Conservation (phyloP, 2,329 filamentous ascomycete species). For the Fusarium oligoseptatum region DNA sequence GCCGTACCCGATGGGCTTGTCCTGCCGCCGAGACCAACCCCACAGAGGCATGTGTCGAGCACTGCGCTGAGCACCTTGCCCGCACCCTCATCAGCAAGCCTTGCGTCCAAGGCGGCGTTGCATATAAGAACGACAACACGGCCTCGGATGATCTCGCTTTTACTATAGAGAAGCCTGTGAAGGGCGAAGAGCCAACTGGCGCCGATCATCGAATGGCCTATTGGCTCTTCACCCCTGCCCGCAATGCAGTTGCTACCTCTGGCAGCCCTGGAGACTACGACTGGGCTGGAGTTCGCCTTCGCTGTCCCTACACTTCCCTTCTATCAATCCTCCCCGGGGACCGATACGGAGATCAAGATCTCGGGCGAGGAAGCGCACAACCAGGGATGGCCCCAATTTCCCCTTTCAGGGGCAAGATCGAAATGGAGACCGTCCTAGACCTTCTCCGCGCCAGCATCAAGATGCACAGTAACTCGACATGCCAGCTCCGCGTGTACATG, state of each 20-base stretch:
- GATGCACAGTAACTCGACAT: conserved; percentile 45
- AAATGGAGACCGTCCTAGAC: conserved; percentile 19
- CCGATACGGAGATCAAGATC: not conserved
- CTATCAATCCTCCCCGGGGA: not conserved
- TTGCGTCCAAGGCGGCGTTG: conserved; percentile 13
- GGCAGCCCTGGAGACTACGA: conserved; percentile 40
- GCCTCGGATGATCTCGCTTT: not conserved
- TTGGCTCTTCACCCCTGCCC: conserved; percentile 33
- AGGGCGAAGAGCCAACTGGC: not conserved
- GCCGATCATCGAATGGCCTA: conserved; percentile 6
- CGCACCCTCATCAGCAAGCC: not conserved
- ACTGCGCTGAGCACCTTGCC: conserved; percentile 22
- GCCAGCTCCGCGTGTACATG: conserved; percentile 29
- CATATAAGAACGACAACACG: conserved; percentile 3
- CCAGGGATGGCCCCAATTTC: not conserved
- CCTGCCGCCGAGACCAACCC: conserved; percentile 26
- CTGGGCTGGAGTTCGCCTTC: conserved; percentile 45
- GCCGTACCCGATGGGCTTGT: conserved; percentile 33
- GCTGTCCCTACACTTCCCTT: conserved; percentile 31
- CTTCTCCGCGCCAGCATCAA: conserved; percentile 28
- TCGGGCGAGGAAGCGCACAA: not conserved
- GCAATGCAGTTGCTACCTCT: conserved; percentile 11
- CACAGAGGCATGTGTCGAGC: conserved; percentile 13
- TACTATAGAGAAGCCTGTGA: not conserved
- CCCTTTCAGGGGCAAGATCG: not conserved